Percentiles rank a stretch among this genome's conserved stretches.
phyloP scores from a whole-genome alignment of 805 yeast genomes.

The Monosporozyma yasuniensis region DNA sequence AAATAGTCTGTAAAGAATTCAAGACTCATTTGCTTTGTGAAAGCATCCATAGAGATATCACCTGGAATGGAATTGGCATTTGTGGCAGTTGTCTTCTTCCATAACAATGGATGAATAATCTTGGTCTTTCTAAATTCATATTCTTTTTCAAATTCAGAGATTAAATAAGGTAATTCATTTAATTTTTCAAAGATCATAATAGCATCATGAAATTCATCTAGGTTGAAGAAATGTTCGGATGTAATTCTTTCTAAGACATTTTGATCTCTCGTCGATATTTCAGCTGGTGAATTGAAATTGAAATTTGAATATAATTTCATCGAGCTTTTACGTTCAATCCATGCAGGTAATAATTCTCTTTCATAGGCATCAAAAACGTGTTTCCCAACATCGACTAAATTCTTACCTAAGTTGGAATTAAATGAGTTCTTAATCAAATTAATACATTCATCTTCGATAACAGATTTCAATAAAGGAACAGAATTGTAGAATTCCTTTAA shows the following conservation, averaged over 20 bases:
- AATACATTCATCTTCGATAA: slow-evolving; percentile 67
- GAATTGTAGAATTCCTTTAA: slow-evolving; percentile 64
- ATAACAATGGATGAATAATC: slow-evolving; percentile 55
- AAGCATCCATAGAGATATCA: slow-evolving; percentile 25
- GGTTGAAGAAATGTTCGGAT: slow-evolving; percentile 37
- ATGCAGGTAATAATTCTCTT: slow-evolving; percentile 41
- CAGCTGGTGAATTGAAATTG: slow-evolving; percentile 81
- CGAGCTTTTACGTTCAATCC: slow-evolving; percentile 53
- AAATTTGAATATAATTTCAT: slow-evolving; percentile 37
- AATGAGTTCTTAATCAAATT: slow-evolving; percentile 60
- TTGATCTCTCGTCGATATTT: slow-evolving; percentile 61
- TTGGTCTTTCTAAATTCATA: slow-evolving; percentile 61
- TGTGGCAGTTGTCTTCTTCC: slow-evolving; percentile 29
- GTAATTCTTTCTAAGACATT: slow-evolving; percentile 35
- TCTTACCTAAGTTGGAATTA: slow-evolving; percentile 49
- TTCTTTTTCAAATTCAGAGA: slow-evolving; percentile 59
- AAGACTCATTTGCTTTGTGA: slow-evolving; percentile 18
- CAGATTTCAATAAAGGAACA: slow-evolving; percentile 62
- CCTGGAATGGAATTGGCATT: slow-evolving; percentile 14
- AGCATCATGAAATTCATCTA: slow-evolving; percentile 75
- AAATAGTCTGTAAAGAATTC: slow-evolving; percentile 43
- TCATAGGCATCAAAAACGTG: slow-evolving; percentile 45
- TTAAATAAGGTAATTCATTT: slow-evolving; percentile 52
- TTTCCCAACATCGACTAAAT: slow-evolving; percentile 39
- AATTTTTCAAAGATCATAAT: slow-evolving; percentile 72